phyloP scores from a whole-genome alignment of 495 filamentous ascomycete genomes.

The Jackrogersella minutella region DNA sequence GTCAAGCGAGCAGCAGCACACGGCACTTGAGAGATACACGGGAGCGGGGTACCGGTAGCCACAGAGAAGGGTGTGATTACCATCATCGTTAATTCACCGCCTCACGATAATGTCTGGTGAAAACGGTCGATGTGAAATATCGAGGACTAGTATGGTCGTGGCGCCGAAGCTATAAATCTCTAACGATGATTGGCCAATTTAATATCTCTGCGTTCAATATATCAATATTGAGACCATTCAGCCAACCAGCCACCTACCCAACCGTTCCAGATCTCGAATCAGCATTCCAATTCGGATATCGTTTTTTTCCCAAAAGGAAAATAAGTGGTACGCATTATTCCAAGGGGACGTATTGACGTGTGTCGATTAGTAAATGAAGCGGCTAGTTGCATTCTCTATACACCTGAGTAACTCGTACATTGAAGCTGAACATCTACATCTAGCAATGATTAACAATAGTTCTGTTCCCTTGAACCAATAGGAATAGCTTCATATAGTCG shows the following conservation, averaged over 20 bases:
- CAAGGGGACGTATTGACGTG: neutral
- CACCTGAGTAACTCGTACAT: neutral
- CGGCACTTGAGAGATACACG: neutral
- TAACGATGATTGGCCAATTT: neutral
- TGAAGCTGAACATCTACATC: conserved; percentile 23
- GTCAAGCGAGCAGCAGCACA: neutral
- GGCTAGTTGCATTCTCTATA: neutral
- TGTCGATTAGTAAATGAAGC: conserved; percentile 2
- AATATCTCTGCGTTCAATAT: neutral
- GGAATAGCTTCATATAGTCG: neutral
- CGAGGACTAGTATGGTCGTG: neutral
- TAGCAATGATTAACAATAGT: conserved; percentile 21
- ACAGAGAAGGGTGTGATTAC: neutral
- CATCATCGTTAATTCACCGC: conserved; percentile 11
- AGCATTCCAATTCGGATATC: neutral
- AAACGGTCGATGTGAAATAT: neutral
- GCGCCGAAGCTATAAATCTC: neutral
- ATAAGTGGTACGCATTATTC: neutral
- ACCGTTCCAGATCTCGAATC: neutral
- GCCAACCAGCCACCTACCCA: neutral
- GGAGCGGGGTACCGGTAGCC: conserved; percentile 5
- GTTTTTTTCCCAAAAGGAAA: conserved; percentile 3
- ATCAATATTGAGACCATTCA: neutral
- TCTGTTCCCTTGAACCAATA: neutral
- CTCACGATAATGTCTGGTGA: neutral